Evolutionary conservation across 371 early-diverging fungal genomes (phyloP).

Genomic region (Mortierella sp.): DNA sequence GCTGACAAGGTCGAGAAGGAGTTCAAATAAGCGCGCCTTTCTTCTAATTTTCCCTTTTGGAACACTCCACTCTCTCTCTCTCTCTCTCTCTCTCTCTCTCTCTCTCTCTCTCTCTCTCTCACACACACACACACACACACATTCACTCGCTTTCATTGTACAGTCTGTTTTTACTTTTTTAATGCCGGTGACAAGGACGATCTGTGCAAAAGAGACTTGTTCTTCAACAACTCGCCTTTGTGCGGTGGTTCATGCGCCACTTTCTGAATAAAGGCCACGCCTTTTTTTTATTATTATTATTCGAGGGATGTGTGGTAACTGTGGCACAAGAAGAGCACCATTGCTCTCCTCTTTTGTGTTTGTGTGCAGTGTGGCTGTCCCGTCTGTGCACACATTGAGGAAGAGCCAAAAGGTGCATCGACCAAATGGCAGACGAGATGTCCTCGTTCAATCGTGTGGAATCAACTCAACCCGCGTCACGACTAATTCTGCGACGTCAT

Average conservation of each 20-base stretch:
- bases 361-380: not conserved
- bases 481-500: conserved; percentile 5
- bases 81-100: not conserved
- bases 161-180: not conserved
- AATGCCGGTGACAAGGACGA: not conserved
- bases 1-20: conserved; percentile 24
- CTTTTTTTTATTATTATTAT: not conserved
- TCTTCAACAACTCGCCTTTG: not conserved
- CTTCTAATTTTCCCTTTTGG: not conserved
- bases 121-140: too few species aligned
- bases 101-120: not conserved
- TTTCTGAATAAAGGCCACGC: not conserved
- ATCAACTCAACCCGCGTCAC: conserved; percentile 4
- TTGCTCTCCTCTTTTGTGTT: not conserved
- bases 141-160: not conserved
- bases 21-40: conserved; percentile 2
- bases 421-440: not conserved
- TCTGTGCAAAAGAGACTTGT: not conserved
- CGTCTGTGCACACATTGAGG: conserved; percentile 1
- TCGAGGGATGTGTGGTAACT: not conserved
- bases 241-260: not conserved
- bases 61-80: not conserved
- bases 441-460: not conserved
- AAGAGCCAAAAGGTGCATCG: not conserved
- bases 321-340: not conserved